Percentiles rank a stretch among this genome's conserved stretches.
Conservation (phyloP, 305 asterid species). For the Rubia tinctorum region DNA sequence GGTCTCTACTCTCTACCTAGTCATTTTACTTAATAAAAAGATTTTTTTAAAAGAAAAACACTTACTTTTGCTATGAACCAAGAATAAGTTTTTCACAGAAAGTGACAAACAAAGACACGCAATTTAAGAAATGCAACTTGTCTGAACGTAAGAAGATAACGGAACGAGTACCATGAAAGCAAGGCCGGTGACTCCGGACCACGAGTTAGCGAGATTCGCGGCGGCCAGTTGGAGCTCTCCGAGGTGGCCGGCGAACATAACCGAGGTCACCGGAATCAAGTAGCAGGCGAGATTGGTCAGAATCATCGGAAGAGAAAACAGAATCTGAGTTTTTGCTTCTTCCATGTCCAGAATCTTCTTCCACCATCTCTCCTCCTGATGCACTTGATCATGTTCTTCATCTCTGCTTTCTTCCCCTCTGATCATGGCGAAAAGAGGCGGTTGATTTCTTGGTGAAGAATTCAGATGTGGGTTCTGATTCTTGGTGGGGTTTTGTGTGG, state of each 20-base stretch:
- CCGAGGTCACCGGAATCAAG: conserved; percentile 58
- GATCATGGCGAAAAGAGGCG: not conserved
- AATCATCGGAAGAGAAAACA: conserved; percentile 59
- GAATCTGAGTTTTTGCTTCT: conserved; percentile 60
- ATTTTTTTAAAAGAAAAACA: too few relatives aligned
- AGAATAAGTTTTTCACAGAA: not conserved
- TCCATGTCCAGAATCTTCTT: conserved; percentile 39
- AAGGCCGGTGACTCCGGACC: conserved; percentile 76
- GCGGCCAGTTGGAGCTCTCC: conserved; percentile 67
- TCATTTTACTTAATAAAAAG: not conserved
- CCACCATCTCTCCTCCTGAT: conserved; percentile 23
- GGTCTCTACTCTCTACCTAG: not conserved
- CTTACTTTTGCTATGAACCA: not conserved
- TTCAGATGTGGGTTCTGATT: not conserved
- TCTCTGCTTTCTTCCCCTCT: not conserved
- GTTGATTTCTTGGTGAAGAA: not conserved
- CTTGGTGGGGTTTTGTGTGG: not conserved
- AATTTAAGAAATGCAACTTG: not conserved
- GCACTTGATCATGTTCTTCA: not conserved
- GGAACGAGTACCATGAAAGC: conserved; percentile 24
- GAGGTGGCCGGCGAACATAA: conserved; percentile 85
- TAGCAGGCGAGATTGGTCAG: conserved; percentile 50
- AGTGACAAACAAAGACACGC: not conserved
- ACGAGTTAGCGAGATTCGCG: conserved; percentile 69
- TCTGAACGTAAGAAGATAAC: not conserved